These are phyloP conservation scores for Trichoderma afroharzianum DNA, from an alignment of 2,329 filamentous ascomycete genomes.

Conservation along the genomic window DNA sequence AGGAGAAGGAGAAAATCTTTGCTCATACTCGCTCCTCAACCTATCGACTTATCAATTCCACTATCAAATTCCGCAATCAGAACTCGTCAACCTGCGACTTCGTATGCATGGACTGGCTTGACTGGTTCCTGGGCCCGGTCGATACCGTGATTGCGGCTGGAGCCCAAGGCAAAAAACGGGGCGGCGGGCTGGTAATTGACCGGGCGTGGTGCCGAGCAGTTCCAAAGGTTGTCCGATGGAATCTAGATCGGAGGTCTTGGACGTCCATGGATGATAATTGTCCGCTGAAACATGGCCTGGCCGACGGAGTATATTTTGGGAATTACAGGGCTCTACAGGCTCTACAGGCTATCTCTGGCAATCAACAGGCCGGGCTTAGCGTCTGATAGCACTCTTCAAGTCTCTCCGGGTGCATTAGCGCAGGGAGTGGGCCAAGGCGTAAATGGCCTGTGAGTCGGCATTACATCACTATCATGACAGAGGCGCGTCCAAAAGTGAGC, in stretches of 20 bases:
- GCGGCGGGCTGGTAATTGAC: background rate
- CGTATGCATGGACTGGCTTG: background rate
- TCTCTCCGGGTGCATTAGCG: background rate
- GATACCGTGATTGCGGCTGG: background rate
- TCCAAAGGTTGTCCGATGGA: background rate
- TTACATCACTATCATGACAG: constrained; percentile 17
- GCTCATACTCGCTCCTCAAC: background rate
- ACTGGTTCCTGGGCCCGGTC: background rate
- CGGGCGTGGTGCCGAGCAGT: constrained; percentile 1
- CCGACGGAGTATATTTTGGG: background rate
- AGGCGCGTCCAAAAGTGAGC: constrained; percentile 7
- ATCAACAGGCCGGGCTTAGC: background rate
- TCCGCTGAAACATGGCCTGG: background rate
- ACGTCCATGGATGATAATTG: background rate
- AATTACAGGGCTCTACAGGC: background rate
- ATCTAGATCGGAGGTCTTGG: background rate
- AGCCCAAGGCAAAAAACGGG: background rate
- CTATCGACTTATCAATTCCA: constrained; percentile 8
- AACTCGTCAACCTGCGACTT: background rate
- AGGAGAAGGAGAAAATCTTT: background rate
- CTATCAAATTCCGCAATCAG: background rate
- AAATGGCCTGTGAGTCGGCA: constrained; percentile 1
- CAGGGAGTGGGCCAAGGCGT: background rate
- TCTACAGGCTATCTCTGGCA: background rate
- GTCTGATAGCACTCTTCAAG: background rate